Conservation (phyloP, 169 alveolate species). For the Eimeria maxima region DNA sequence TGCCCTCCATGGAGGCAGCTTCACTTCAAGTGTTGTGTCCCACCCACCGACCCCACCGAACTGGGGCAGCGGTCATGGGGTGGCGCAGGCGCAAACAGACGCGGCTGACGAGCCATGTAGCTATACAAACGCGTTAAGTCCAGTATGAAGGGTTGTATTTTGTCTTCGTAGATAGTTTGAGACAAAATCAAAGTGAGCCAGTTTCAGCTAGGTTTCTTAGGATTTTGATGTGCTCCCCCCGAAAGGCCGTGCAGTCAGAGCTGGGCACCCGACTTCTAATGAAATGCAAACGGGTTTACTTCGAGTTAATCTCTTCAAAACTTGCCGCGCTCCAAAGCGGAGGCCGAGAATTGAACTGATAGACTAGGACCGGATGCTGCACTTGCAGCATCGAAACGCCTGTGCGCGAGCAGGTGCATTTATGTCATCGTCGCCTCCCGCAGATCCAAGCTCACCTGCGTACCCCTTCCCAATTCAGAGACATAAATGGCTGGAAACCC, state of each 20-base stretch:
- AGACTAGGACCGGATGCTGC: not conserved
- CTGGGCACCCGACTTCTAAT: not conserved
- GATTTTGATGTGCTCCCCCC: not conserved
- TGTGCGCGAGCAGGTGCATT: not conserved
- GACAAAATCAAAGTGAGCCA: not conserved
- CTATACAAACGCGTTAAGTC: not conserved
- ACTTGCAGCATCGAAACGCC: not conserved
- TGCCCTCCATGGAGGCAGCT: not conserved
- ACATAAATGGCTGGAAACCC: not conserved
- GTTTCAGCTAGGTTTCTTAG: not conserved
- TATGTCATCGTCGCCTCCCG: not conserved
- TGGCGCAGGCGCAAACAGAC: too few relatives aligned
- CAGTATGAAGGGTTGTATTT: not conserved
- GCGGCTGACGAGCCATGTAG: not conserved
- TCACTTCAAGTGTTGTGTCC: not conserved
- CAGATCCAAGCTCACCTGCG: not conserved
- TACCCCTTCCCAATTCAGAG: not conserved
- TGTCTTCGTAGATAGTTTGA: not conserved
- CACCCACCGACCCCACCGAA: too few relatives aligned
- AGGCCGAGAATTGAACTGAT: not conserved
- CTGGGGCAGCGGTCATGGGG: not conserved
- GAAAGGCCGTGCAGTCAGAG: not conserved
- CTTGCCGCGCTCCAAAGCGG: not conserved
- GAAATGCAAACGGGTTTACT: slow-evolving; percentile 9
- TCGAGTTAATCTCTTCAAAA: not conserved